These are phyloP conservation scores for Lithospermum erythrorhizon DNA, from an alignment of 257 asterid genomes.

Conservation along the genomic window DNA sequence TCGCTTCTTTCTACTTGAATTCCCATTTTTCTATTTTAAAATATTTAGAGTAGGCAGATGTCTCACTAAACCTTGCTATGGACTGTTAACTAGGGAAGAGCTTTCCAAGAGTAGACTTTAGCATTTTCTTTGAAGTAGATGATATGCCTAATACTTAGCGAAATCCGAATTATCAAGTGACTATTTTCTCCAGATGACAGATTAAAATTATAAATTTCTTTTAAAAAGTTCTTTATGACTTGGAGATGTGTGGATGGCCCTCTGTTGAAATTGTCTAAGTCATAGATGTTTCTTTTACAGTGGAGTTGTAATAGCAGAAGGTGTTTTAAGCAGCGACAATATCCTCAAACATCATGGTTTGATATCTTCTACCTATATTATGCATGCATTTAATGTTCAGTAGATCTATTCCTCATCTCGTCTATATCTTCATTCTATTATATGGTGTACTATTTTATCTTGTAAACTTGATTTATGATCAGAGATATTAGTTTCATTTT, in stretches of 20 bases:
- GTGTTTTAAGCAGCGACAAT: constrained; percentile 44
- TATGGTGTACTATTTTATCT: not conserved
- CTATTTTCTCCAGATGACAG: no score
- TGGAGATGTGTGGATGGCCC: not conserved
- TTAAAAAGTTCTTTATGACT: no score
- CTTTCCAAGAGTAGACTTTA: no score
- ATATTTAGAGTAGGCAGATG: no score
- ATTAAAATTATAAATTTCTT: no score
- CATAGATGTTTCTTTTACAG: constrained; percentile 41
- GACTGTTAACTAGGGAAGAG: no score
- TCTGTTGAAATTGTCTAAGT: constrained; percentile 5
- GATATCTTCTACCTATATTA: constrained; percentile 6
- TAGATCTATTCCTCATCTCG: not conserved
- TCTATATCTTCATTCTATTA: not conserved
- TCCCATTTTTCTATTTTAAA: no score
- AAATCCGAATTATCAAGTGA: no score
- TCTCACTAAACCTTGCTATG: no score
- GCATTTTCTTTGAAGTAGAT: no score
- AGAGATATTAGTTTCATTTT: not conserved
- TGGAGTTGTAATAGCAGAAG: constrained; percentile 93
- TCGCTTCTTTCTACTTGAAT: not conserved
- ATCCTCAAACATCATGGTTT: constrained; percentile 61
- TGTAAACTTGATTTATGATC: not conserved
- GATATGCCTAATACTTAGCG: no score
- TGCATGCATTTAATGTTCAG: not conserved